These are phyloP conservation scores for Talaromyces sp. DNA, from an alignment of 2,329 filamentous ascomycete species.

Conservation along the genomic window DNA sequence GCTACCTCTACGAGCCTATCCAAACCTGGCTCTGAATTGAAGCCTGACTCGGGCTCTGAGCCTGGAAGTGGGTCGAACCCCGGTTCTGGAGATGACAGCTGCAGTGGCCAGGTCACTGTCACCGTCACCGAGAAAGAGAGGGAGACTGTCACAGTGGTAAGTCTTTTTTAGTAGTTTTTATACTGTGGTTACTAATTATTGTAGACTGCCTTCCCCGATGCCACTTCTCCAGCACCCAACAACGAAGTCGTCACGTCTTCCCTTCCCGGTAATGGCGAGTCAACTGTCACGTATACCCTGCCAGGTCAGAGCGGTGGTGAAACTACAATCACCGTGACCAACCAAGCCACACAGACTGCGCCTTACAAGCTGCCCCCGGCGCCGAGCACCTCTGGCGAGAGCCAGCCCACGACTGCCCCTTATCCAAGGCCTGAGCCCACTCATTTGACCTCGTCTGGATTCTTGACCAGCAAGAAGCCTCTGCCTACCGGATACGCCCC, in stretches of 20 bases:
- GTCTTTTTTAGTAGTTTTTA: conserved; percentile 5
- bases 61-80: conserved; percentile 1
- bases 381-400: conserved; percentile 12
- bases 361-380: conserved; percentile 6
- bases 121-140: conserved; percentile 32
- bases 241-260: not conserved
- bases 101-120: conserved; percentile 9
- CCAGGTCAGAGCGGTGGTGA: not conserved
- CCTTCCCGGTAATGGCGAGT: too few relatives aligned
- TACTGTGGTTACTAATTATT: not conserved
- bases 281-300: not conserved
- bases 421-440: conserved; percentile 10
- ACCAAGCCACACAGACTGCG: not conserved
- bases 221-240: not conserved
- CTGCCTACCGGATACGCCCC: conserved; percentile 17
- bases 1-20: not conserved
- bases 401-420: conserved; percentile 7
- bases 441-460: conserved; percentile 21
- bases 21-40: not conserved
- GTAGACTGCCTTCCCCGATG: conserved; percentile 5
- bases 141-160: conserved; percentile 32
- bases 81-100: conserved; percentile 1
- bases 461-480: conserved; percentile 24
- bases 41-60: not conserved
- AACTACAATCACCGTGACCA: not conserved